These are phyloP conservation scores for Gryganskiella cystojenkinii DNA, from an alignment of 192 early-diverging fungal genomes.

Conservation along the genomic window DNA sequence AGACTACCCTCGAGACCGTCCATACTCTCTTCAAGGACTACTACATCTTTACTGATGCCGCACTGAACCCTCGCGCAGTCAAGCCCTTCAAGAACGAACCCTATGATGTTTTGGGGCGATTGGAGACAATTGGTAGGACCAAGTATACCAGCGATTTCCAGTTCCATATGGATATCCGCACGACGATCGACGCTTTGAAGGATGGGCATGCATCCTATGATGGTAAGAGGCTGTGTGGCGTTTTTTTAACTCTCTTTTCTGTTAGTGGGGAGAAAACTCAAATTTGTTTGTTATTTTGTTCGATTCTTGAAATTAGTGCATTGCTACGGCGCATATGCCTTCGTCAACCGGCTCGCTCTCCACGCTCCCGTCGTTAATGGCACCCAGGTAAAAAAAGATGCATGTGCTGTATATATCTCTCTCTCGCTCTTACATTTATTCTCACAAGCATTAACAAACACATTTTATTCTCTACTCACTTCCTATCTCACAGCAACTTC, in stretches of 20 bases:
- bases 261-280: background rate
- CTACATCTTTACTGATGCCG: conserved; percentile 10
- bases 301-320: background rate
- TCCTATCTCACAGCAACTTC: background rate
- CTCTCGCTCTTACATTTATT: background rate
- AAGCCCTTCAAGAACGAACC: conserved; percentile 9
- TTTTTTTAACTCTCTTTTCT: background rate
- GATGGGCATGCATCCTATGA: conserved; percentile 8
- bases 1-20: conserved; percentile 13
- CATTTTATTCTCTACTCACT: background rate
- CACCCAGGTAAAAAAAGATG: conserved; percentile 5
- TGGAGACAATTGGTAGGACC: background rate
- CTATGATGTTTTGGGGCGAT: background rate
- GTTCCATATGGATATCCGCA: conserved; percentile 5
- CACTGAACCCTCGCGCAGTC: background rate
- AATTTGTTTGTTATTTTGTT: background rate
- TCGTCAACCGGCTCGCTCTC: background rate
- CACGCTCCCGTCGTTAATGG: conserved; percentile 20
- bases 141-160: conserved; percentile 5
- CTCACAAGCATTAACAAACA: background rate
- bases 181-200: background rate
- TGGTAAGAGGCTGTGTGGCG: background rate
- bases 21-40: conserved; percentile 7
- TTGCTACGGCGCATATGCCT: conserved; percentile 3
- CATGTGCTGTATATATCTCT: background rate